These are phyloP conservation scores for Nannochloris sp. DNA, from an alignment of 139 green algal species.

Conservation along the genomic window DNA sequence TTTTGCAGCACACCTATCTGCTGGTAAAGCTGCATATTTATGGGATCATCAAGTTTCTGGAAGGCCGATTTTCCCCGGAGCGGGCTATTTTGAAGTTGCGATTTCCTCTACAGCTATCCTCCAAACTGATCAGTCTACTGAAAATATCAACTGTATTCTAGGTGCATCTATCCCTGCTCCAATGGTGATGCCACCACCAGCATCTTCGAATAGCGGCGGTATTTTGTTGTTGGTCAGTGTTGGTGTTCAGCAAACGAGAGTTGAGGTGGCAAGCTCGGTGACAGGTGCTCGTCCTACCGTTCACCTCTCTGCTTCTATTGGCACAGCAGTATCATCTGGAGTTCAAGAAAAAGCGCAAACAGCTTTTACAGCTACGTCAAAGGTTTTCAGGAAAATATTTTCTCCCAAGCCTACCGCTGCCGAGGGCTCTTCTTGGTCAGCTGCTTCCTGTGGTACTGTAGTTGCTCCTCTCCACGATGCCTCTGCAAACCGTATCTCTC, in stretches of 20 bases:
- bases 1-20: neutral
- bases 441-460: conserved; percentile 10
- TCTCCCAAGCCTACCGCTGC: neutral
- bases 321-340: neutral
- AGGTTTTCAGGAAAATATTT: no score
- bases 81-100: conserved; percentile 25
- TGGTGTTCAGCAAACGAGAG: neutral
- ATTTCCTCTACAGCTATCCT: neutral
- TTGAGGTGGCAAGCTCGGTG: neutral
- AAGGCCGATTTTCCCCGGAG: conserved; percentile 19
- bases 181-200: conserved; percentile 9
- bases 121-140: neutral
- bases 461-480: neutral
- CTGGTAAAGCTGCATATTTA: conserved; percentile 5
- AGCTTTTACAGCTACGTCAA: neutral
- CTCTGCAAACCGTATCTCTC: conserved; percentile 10
- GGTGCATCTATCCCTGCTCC: conserved; percentile 11
- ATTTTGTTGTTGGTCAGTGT: neutral
- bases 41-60: conserved; percentile 35
- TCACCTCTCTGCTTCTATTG: neutral
- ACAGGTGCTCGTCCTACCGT: neutral
- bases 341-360: neutral
- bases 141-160: neutral
- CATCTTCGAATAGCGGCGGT: neutral
- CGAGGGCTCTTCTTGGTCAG: neutral